Evolutionary conservation across 495 filamentous ascomycete species (phyloP).

Genomic region (Extremus antarcticus): DNA sequence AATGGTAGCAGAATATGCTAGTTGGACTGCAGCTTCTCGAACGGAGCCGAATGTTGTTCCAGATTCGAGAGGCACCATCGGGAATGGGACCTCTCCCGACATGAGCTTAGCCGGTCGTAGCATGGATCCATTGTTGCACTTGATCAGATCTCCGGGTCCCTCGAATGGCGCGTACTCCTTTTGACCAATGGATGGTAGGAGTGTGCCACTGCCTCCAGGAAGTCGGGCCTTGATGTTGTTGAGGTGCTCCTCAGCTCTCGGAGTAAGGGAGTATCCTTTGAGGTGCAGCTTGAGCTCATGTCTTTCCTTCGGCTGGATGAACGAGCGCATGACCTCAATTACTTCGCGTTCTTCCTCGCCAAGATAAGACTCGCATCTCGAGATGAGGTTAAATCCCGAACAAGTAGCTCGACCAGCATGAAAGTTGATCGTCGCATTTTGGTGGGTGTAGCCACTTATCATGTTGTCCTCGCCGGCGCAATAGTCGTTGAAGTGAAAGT

Average conservation of each 20-base stretch:
- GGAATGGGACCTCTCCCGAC: neutral
- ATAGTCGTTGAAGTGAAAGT: neutral
- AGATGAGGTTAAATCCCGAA: neutral
- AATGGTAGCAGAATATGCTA: constrained; percentile 1
- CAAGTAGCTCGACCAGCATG: neutral
- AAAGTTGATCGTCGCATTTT: neutral
- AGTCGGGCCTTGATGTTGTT: neutral
- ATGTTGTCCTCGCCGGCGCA: neutral
- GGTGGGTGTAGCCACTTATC: neutral
- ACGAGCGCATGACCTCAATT: neutral
- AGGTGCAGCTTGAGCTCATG: neutral
- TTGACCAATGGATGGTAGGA: neutral
- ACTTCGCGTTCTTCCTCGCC: neutral
- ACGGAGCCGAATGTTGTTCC: neutral
- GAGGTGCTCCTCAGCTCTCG: neutral
- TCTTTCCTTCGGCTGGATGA: neutral
- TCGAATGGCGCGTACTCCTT: constrained; percentile 1
- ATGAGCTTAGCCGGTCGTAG: neutral
- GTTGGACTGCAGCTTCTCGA: constrained; percentile 2
- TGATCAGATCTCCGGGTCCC: neutral
- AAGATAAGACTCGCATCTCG: neutral
- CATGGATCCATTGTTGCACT: neutral
- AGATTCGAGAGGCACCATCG: constrained; percentile 2
- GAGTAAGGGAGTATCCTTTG: neutral
- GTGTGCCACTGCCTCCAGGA: constrained; percentile 1